phyloP scores from a whole-genome alignment of 164 flowering plant species.

The Protea cynaroides region DNA sequence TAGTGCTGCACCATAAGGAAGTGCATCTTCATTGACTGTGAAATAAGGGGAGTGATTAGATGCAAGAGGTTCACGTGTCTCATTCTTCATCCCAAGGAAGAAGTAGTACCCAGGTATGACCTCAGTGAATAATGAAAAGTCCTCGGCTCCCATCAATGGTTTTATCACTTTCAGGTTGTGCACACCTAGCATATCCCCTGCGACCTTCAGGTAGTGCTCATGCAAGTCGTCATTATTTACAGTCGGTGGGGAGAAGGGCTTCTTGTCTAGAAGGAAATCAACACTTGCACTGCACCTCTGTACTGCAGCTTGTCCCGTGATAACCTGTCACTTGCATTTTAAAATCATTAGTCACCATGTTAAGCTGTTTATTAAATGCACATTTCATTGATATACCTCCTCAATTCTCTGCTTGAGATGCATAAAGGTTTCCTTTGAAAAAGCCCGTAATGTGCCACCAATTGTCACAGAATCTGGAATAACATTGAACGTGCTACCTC shows the following conservation, averaged over 20 bases:
- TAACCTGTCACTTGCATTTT: conserved; percentile 26
- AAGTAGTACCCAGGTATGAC: conserved; percentile 38
- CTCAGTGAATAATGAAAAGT: conserved; percentile 45
- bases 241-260: conserved; percentile 33
- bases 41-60: conserved; percentile 51
- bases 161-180: conserved; percentile 26
- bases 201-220: conserved; percentile 28
- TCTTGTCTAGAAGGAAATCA: conserved; percentile 23
- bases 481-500: conserved; percentile 51
- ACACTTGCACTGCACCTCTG: conserved; percentile 52
- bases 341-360: not conserved
- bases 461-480: conserved; percentile 55
- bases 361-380: not conserved
- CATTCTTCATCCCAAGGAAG: conserved; percentile 51
- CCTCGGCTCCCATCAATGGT: conserved; percentile 50
- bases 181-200: conserved; percentile 35
- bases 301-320: conserved; percentile 49
- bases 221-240: conserved; percentile 37
- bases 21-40: conserved; percentile 52
- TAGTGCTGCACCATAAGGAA: conserved; percentile 72
- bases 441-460: conserved; percentile 52
- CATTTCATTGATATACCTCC: conserved; percentile 27
- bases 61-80: conserved; percentile 20
- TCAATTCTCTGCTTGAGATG: conserved; percentile 37
- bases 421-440: conserved; percentile 29